Evolutionary conservation across 2,329 filamentous ascomycete species (phyloP).

Genomic region (Ceratocystis diversiconidia): DNA sequence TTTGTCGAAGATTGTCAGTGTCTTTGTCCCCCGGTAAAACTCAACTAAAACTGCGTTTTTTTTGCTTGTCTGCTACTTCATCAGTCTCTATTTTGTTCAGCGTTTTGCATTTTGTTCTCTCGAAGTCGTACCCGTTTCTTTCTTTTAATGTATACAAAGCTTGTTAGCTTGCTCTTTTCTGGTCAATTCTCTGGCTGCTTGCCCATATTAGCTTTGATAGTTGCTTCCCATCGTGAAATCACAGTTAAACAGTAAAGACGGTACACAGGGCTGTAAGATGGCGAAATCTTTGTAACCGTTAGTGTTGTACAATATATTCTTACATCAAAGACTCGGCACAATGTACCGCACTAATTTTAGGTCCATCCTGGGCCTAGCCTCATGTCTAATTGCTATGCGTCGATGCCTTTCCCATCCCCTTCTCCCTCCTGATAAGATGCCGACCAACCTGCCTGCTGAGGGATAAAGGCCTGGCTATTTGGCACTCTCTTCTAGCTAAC

Average conservation of each 20-base stretch:
- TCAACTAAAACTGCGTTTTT: neutral
- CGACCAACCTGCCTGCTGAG: neutral
- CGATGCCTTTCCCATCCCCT: neutral
- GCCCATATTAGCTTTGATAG: neutral
- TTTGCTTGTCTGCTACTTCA: neutral
- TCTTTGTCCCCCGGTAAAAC: neutral
- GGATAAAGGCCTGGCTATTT: neutral
- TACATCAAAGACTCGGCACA: conserved; percentile 11
- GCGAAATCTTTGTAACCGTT: neutral
- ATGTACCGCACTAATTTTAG: neutral
- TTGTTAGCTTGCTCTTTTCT: neutral
- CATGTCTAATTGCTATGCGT: neutral
- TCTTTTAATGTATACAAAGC: neutral
- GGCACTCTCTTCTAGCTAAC: neutral
- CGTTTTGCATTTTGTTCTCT: conserved; percentile 3
- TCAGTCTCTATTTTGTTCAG: neutral
- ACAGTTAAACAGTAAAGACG: neutral
- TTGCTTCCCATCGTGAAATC: too few species aligned
- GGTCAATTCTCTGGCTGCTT: neutral
- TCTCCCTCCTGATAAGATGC: too few species aligned
- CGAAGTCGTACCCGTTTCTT: neutral
- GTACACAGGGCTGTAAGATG: neutral
- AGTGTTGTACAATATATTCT: conserved; percentile 16
- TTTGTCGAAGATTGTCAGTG: too few species aligned
- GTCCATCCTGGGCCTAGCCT: neutral